Base-by-base conservation (phyloP, 345 rosid species). In the Bruguiera sexangula region DNA sequence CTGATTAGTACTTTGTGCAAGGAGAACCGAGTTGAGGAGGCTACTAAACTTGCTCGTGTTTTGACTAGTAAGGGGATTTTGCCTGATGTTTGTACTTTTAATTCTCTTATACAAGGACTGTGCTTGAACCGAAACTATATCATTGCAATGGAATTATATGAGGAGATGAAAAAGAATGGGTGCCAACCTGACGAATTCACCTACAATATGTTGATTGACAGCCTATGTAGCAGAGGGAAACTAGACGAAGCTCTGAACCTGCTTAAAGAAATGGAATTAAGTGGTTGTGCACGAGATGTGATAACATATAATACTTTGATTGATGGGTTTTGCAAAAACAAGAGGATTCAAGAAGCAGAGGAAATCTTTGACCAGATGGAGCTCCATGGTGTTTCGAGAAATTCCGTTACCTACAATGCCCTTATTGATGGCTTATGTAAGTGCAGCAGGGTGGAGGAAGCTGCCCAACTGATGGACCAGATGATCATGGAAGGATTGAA, bases 311-410 rank as follows among this genome's bases (percentile, higher is more conserved):
- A 90, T 77, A 89, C 96, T 52, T 82, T 95, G 81, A 95, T 95
- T 62, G 88, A 83, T 67, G 93, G 96, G 73, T 92, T 92, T 67
- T 86, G 96, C 80, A 95, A 90, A 84, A 88, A 80, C 69, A 85
- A 79, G 75, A 88, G 76, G 85, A 79, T 88, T 30, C 75, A 79
- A 78, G 93, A 86, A 67, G 97, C 97, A 0, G 96, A 91, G 82
- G 93, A 91, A 84, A 84, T 91, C 51, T 92, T 95, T 18, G 97
- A 93, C 71, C 91, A 95, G 78, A 92, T 95, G 96, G 99, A 95
- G 76, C 63, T 91, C 70, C 92, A 85, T 26, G 97, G 96, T 34
- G 83, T 95, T 71, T 89, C 98, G 15, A 88, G 97, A 79, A 85
- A 86, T 79, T 80, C 89, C 0, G 91, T 94, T 59, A 91, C 97